These are phyloP conservation scores for Pholiota conissans DNA, from an alignment of 768 basidiomycete genomes.

Conservation along the genomic window DNA sequence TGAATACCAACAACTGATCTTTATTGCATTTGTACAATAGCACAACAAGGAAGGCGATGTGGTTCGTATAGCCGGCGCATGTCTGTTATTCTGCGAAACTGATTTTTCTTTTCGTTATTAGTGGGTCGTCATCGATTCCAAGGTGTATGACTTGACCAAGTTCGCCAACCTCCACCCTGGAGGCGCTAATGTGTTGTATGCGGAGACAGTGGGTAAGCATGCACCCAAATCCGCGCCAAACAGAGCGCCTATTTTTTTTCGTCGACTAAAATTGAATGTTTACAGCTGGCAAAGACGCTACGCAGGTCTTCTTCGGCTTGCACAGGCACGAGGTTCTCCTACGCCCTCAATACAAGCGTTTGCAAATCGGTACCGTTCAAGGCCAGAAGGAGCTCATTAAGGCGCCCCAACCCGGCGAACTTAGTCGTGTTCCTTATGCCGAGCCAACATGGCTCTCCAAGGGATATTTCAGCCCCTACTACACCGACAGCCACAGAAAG, in stretches of 20 bases:
- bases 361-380: slow-evolving; percentile 30
- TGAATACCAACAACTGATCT: neutral
- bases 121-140: slow-evolving; percentile 84
- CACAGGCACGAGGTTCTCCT: slow-evolving; percentile 32
- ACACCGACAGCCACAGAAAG: slow-evolving; percentile 52
- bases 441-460: slow-evolving; percentile 33
- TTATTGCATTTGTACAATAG: slow-evolving; percentile 43
- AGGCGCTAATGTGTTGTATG: slow-evolving; percentile 72
- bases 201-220: slow-evolving; percentile 60
- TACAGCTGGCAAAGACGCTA: slow-evolving; percentile 64
- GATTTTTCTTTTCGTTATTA: slow-evolving; percentile 28
- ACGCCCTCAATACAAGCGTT: slow-evolving; percentile 30
- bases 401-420: slow-evolving; percentile 25
- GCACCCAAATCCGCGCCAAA: too few species aligned
- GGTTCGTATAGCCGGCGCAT: slow-evolving; percentile 38
- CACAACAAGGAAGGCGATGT: slow-evolving; percentile 87
- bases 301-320: slow-evolving; percentile 31
- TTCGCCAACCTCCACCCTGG: slow-evolving; percentile 87
- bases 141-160: slow-evolving; percentile 78
- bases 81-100: neutral
- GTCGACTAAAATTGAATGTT: neutral
- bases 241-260: neutral
- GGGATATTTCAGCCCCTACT: slow-evolving; percentile 34
- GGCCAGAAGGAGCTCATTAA: slow-evolving; percentile 31
- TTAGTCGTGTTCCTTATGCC: slow-evolving; percentile 33